Evolutionary conservation across 805 yeast genomes (phyloP), one percentile per base, ranked within the genome.

Genomic region (Zygosaccharomyces bailii): DNA sequence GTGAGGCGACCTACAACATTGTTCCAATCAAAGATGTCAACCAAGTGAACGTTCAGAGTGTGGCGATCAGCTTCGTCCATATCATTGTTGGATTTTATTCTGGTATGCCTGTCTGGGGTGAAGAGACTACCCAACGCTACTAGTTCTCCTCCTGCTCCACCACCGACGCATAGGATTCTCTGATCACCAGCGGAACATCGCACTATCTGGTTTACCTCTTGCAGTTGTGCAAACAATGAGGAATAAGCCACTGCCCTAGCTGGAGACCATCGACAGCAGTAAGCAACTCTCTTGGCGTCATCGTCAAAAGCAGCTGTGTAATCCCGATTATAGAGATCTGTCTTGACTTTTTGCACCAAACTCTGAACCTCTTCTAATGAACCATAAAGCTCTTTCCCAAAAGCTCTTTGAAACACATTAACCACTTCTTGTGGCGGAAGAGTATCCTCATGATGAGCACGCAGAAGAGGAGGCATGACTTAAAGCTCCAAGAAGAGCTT

Each of bases 91-190:
- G n/a, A n/a, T n/a, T n/a, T n/a, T n/a, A n/a, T 50, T 20, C 45
- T 48, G 21, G 56, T 55, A 39, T 57, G 57, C 56, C 65, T 51
- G 4, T 59, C 45, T 33, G 68, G 64, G 1, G 71, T 68, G 49
- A 79, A 81, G 1, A 84, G 67, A 13, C 89, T 73, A 1, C 79
- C 78, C 34, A 86, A 57, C 0, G 78, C 76, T 24, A 80, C 78
- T 18, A 87, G 64, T 59, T 88, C 96, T 2, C 88, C 86, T 4
- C 91, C 86, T 0, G 96, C 96, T 27, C 96, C 96, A 18, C 95
- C 96, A 14, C 96, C 96, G 29, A 89, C 72, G 54, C 83, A 77
- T 27, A 87, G 60, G 0, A 82, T 76, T 3, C 67, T 57, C 11
- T 61, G 55, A 5, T 56, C 57, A 13, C 27, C 43, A 13, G 48